These are phyloP conservation scores for Volvox carteri DNA, from an alignment of 163 green algal species.

Conservation along the genomic window DNA sequence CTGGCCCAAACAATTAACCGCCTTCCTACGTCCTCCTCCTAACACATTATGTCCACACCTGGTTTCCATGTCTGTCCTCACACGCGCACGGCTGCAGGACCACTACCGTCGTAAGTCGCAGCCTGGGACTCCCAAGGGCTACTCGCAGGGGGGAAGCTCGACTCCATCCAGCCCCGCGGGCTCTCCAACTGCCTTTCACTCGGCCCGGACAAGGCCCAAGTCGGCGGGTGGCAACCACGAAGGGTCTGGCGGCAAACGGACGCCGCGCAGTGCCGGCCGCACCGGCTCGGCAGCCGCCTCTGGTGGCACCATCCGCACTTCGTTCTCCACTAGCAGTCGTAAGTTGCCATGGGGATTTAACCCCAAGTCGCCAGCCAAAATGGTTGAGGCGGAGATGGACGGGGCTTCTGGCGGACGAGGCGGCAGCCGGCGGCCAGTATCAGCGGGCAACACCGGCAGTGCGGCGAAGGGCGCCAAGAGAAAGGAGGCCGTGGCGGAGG, in stretches of 20 bases:
- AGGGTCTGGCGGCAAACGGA: no score
- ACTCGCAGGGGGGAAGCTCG: neutral
- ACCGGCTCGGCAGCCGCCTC: neutral
- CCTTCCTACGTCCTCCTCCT: no score
- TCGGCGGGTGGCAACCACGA: no score
- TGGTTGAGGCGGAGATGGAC: neutral
- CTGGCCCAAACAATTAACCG: no score
- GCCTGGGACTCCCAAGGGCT: neutral
- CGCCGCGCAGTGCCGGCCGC: no score
- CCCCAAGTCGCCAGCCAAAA: neutral
- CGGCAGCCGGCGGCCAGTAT: neutral
- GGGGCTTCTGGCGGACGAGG: neutral
- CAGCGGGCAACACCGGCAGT: neutral
- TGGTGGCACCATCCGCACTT: no score
- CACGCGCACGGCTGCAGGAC: neutral
- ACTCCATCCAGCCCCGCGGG: neutral
- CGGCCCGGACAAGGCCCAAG: no score
- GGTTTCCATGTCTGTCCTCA: neutral
- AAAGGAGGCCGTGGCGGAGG: neutral
- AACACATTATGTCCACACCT: neutral
- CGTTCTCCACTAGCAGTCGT: neutral
- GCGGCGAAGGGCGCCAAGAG: neutral
- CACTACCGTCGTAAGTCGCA: neutral
- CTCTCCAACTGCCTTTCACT: no score
- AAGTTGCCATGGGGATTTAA: slow-evolving; percentile 16